phyloP scores from a whole-genome alignment of 345 rosid genomes.

The Syzygium jambos region DNA sequence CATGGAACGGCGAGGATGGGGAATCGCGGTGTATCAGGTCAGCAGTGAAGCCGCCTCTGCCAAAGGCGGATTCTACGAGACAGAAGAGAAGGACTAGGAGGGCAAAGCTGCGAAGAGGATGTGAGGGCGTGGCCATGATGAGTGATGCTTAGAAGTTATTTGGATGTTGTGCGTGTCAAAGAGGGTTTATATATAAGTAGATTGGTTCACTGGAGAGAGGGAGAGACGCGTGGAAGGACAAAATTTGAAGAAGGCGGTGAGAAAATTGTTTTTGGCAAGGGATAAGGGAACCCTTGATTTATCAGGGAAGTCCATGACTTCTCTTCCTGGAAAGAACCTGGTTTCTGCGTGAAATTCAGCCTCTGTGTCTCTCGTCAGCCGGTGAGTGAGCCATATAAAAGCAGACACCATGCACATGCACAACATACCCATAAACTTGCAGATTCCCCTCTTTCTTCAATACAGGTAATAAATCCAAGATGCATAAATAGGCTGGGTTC shows the following conservation, averaged over 20 bases:
- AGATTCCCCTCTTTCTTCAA: too few species aligned
- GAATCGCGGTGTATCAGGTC: slow-evolving; percentile 58
- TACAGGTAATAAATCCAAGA: too few species aligned
- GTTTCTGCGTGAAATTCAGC: neutral
- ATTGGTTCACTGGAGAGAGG: neutral
- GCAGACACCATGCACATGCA: too few species aligned
- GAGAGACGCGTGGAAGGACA: neutral
- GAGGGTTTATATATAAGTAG: neutral
- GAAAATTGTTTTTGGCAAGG: too few species aligned
- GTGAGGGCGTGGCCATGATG: neutral
- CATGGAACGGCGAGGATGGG: slow-evolving; percentile 40
- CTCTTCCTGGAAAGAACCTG: neutral
- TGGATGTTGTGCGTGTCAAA: neutral
- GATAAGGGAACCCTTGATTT: too few species aligned
- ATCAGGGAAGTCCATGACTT: neutral
- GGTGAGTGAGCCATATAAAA: too few species aligned
- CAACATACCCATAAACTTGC: too few species aligned
- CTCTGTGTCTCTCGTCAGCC: too few species aligned
- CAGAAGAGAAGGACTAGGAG: neutral
- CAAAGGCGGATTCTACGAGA: neutral
- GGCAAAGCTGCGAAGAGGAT: neutral
- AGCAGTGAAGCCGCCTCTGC: slow-evolving; percentile 11
- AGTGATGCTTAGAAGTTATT: neutral
- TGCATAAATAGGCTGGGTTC: too few species aligned
- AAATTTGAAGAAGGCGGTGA: neutral